A percentile compares a stretch with the other conserved stretches of the same genome.
These are phyloP conservation scores for Ustilago sp. DNA, from an alignment of 1,284 basidiomycete species.

Conservation along the genomic window DNA sequence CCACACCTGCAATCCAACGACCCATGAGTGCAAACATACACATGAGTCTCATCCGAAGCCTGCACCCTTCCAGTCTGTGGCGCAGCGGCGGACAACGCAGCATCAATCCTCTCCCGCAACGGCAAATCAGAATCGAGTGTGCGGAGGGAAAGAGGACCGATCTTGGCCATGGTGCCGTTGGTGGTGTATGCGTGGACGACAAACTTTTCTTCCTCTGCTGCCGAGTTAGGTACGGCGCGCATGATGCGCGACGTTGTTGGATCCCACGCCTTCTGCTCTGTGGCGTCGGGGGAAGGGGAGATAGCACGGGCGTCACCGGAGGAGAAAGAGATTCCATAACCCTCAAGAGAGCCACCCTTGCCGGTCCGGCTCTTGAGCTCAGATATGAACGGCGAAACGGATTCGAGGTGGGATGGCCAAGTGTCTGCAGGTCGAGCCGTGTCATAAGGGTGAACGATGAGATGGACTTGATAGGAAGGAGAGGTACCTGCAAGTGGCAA, in stretches of 20 bases:
- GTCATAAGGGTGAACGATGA: conserved; percentile 58
- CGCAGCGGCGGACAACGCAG: conserved; percentile 32
- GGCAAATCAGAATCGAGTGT: conserved; percentile 47
- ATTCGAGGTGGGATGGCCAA: conserved; percentile 62
- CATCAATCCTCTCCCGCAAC: conserved; percentile 34
- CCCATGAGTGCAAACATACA: conserved; percentile 70
- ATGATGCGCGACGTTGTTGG: conserved; percentile 49
- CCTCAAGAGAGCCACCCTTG: conserved; percentile 53
- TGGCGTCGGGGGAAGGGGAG: not conserved
- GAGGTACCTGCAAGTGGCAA: conserved; percentile 59
- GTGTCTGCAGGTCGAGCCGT: conserved; percentile 34
- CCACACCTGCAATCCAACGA: conserved; percentile 70
- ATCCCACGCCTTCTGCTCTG: conserved; percentile 53
- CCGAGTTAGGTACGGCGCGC: conserved; percentile 52
- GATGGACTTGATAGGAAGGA: conserved; percentile 58
- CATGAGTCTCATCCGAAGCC: conserved; percentile 52
- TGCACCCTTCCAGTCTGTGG: conserved; percentile 36
- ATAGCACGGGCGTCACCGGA: conserved; percentile 25
- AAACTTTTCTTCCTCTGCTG: conserved; percentile 56
- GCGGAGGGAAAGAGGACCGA: conserved; percentile 56
- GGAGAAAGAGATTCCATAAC: conserved; percentile 60
- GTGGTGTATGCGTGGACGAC: conserved; percentile 52
- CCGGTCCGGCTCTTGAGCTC: conserved; percentile 60
- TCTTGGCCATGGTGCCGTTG: conserved; percentile 51
- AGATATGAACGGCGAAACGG: conserved; percentile 55